Base-by-base conservation (phyloP, 2,329 filamentous ascomycete genomes). In the Beauveria sp. region DNA sequence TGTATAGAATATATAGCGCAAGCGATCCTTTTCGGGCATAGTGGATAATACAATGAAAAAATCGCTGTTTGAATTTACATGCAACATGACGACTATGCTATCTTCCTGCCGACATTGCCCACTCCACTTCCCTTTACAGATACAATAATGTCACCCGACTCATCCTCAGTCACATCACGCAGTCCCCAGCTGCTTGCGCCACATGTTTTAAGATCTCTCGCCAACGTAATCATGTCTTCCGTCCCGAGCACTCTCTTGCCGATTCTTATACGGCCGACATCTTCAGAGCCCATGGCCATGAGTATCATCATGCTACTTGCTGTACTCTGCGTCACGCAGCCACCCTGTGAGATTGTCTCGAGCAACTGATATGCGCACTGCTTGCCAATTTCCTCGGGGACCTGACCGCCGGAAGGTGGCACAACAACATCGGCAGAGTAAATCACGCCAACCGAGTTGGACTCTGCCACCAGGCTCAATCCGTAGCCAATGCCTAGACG, bases 241-340 rank as follows among this genome's bases (percentile, higher is more conserved):
- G 87, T 89, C 0, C 86, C 92, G 51, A 97, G 75, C 0, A 97
- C 85, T 52, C 93, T 89, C 67, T 85, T 87, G 37, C 92, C 91
- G 62, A 99, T 72, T 64, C 90, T 84, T 66, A 99, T 73, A 62
- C 94, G 84, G 5, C 94, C 94, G 16, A 99, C 92, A 73, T 99
- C 94, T 72, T 97, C 94, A 1, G 89, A 91, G 0, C 94, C 94
- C 94, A 99, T 97, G 40, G 92, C 91, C 94, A 99, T 99, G 64
- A 99, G 79, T 20, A 87, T 90, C 58, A 99, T 74, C 65, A 96
- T 82, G 0, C 88, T 93, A 3, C 84, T 80, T 5, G 87, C 86
- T 2, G 91, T 89, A 3, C 88, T 82, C 16, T 80, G 80, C 58
- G 86, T 88, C 3, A 90, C 89, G 71, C 91, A 96, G 1, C 94